Evolutionary conservation across 2,329 filamentous ascomycete genomes (phyloP), one percentile per base, ranked within the genome.

Genomic region (Phyllosticta capitalensis): DNA sequence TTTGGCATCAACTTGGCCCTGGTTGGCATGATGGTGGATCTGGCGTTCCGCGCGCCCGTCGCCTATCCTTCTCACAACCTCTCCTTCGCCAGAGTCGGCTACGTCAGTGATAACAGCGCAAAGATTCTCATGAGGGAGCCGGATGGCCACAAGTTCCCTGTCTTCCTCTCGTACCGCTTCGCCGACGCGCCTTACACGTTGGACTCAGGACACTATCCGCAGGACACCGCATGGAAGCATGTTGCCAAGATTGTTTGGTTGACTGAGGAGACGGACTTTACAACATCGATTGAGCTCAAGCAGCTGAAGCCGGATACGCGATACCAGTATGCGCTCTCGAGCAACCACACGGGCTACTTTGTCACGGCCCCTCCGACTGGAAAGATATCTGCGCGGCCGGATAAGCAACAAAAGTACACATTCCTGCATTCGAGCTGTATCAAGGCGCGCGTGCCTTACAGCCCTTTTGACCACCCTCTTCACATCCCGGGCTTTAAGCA

Each of bases 401-500:
- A 81, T 4, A 80, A 81, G 51, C 80, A 85, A 55, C 86, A 86
- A 49, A 86, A 84, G 60, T 92, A 96, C 66, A 95, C 90, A 0
- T 99, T 99, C 70, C 75, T 97, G 7, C 90, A 92, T 3, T 94
- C 90, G 0, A 96, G 90, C 50, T 99, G 94, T 73, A 90, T 97
- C 67, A 89, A 96, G 66, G 87, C 88, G 10, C 87, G 90, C 19
- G 90, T 97, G 59, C 94, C 94, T 0, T 99, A 99, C 73, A 89
- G 82, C 51, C 88, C 90, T 0, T 73, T 91, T n/a, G 83, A 90
- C 48, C 90, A 96, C 69, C 84, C 92, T 0, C 79, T 97, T 2
- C 81, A 87, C 10, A 88, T 96, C 52, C 87, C 87, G 0, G 94
- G 94, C 0, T 82, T 96, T 67, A 84, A 83, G 57, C 80, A 90